These are phyloP conservation scores for Scortechinia acanthostroma DNA, from an alignment of 2,329 filamentous ascomycete species.

Conservation along the genomic window DNA sequence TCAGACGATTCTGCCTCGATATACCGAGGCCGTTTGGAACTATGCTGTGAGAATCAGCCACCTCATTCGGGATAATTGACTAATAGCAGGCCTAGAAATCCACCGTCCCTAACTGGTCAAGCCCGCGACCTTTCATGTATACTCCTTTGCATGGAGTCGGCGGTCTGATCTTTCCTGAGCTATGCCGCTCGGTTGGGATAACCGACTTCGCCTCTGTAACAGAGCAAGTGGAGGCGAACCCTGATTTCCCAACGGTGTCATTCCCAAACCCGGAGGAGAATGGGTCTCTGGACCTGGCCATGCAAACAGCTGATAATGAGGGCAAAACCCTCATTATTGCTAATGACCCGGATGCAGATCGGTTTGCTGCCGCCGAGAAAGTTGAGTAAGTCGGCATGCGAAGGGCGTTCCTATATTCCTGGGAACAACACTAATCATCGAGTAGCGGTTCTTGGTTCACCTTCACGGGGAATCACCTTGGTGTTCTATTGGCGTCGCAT, in stretches of 20 bases:
- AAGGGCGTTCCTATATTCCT: no score
- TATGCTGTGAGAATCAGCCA: slow-evolving; percentile 5
- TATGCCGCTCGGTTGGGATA: not conserved
- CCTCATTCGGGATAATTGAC: slow-evolving; percentile 10
- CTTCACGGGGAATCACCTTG: slow-evolving; percentile 60
- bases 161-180: slow-evolving; percentile 28
- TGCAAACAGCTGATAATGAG: slow-evolving; percentile 39
- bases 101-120: not conserved
- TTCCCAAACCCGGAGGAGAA: slow-evolving; percentile 63
- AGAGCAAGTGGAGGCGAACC: slow-evolving; percentile 47
- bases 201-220: slow-evolving; percentile 19
- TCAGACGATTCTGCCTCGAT: not conserved
- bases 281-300: slow-evolving; percentile 51
- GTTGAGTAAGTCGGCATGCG: slow-evolving; percentile 29
- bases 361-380: slow-evolving; percentile 53
- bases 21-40: not conserved
- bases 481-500: slow-evolving; percentile 49
- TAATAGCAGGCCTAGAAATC: slow-evolving; percentile 6
- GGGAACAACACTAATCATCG: no score
- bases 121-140: slow-evolving; percentile 32
- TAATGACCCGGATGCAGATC: slow-evolving; percentile 60
- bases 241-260: slow-evolving; percentile 54
- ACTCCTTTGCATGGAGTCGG: slow-evolving; percentile 50
- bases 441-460: slow-evolving; percentile 43
- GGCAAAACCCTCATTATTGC: slow-evolving; percentile 44